Base-by-base conservation (phyloP, 495 filamentous ascomycete species). In the Hypoxylon fragiforme region DNA sequence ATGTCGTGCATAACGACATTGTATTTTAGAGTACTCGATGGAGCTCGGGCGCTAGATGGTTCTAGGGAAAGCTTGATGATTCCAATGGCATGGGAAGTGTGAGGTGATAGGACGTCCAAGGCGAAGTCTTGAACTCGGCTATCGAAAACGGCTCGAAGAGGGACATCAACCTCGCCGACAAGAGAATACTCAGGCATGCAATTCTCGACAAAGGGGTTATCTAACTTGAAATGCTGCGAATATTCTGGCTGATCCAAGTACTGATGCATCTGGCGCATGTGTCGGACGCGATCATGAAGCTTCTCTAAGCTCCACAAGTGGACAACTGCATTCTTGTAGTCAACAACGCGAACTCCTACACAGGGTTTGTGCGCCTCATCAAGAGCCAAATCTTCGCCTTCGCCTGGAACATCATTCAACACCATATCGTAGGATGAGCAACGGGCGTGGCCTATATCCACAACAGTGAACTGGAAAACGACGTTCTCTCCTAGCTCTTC, bases 1-100 rank as follows among this genome's bases (percentile, higher is more conserved):
- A 99, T 86, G 62, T 97, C 90, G 65, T 94, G 91, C 91, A 99
- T 96, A 41, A 96, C 92, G 18, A 97, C 91, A 61, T 97, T 99
- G 73, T 97, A 99, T 67, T 97, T 97, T 47, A 99, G 74, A 19
- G 89, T 97, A 43, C 89, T 91, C 7, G 89, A 87, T 20, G 92
- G 94, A 18, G 92, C 91, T 66, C 95, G 87, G 6, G 94, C 92
- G 15, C 89, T 92, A 1, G 92, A 97, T 26, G 94, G 94, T 63
- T 97, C 94, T 7, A 99, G 75, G 2, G 92, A 92, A 36, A 99
- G 73, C 46, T 90, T 87, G 59, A 97, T 84, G 22, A 96, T 89
- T 39, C 94, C 94, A 50, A 97, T 79, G 0, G 88, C 90, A 69
- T 87, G 87, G 21, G 86, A 85, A 1, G 92, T 97, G 65, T 96